Evolutionary conservation across 208 protist genomes (phyloP).

Genomic region (Dictyostelium gargantuum): DNA sequence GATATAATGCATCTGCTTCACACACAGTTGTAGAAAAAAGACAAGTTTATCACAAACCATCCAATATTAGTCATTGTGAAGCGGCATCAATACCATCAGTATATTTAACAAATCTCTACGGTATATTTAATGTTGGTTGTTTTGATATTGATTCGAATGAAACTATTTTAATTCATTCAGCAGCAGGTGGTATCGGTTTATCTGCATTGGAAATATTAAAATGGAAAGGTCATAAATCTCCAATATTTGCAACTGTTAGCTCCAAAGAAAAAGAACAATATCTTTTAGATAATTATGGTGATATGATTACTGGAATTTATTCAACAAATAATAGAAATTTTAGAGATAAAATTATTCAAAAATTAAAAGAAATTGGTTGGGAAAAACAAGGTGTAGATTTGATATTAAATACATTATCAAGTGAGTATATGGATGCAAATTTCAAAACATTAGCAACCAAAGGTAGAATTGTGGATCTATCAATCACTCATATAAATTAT

Average conservation of each 20-base stretch:
- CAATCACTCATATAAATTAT: neutral
- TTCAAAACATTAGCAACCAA: neutral
- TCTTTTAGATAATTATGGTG: constrained; percentile 46
- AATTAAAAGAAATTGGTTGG: neutral
- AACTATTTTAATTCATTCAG: constrained; percentile 10
- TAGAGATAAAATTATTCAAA: neutral
- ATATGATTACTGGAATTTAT: constrained; percentile 27
- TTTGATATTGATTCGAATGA: constrained; percentile 4
- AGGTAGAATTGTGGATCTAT: constrained; percentile 31
- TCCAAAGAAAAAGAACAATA: constrained; percentile 71
- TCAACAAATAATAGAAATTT: constrained; percentile 32
- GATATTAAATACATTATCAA: neutral
- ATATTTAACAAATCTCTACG: neutral
- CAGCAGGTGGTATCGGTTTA: neutral
- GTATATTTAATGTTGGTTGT: neutral
- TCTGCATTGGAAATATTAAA: constrained; percentile 43
- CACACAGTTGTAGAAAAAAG: neutral
- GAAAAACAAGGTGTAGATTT: constrained; percentile 18
- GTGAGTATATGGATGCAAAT: constrained; percentile 24
- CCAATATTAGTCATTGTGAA: neutral
- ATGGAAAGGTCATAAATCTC: neutral
- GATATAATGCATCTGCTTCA: constrained; percentile 38
- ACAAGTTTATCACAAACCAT: neutral
- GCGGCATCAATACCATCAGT: neutral
- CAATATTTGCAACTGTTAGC: constrained; percentile 65